These are phyloP conservation scores for Hericium rajendrae DNA, from an alignment of 768 basidiomycete genomes.

Conservation along the genomic window DNA sequence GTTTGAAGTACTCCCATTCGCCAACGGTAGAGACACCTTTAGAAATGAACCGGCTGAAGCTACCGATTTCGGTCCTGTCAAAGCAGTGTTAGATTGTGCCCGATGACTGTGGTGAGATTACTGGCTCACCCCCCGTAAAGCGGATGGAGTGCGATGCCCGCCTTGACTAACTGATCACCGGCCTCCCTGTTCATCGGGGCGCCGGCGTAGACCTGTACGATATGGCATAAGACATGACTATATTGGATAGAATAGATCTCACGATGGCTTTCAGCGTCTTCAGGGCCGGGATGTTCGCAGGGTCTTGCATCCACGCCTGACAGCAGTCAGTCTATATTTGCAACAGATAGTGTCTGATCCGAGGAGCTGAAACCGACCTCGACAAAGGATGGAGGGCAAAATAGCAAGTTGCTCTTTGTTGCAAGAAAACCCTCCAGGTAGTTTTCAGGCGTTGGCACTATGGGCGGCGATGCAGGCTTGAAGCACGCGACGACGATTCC, in stretches of 20 bases:
- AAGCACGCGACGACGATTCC: constrained; percentile 19
- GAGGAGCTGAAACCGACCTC: constrained; percentile 16
- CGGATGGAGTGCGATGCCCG: neutral
- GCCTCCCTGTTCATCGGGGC: constrained; percentile 1
- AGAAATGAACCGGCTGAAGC: constrained; percentile 1
- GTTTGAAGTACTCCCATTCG: constrained; percentile 1
- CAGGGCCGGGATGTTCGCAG: constrained; percentile 13
- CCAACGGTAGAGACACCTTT: neutral
- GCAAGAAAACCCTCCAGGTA: constrained; percentile 14
- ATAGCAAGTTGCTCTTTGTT: constrained; percentile 16
- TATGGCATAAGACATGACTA: neutral
- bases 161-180: neutral
- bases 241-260: neutral
- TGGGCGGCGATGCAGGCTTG: constrained; percentile 18
- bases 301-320: constrained; percentile 21
- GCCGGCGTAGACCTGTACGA: neutral
- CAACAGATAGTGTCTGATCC: neutral
- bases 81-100: neutral
- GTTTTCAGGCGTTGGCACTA: constrained; percentile 18
- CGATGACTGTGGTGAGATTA: too few species aligned
- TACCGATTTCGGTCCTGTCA: neutral
- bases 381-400: constrained; percentile 17
- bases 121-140: constrained; percentile 2
- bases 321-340: neutral
- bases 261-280: neutral